Evolutionary conservation across 228 moss, liverwort and hornwort species (phyloP).

Genomic region (Sphagnum fallax): DNA sequence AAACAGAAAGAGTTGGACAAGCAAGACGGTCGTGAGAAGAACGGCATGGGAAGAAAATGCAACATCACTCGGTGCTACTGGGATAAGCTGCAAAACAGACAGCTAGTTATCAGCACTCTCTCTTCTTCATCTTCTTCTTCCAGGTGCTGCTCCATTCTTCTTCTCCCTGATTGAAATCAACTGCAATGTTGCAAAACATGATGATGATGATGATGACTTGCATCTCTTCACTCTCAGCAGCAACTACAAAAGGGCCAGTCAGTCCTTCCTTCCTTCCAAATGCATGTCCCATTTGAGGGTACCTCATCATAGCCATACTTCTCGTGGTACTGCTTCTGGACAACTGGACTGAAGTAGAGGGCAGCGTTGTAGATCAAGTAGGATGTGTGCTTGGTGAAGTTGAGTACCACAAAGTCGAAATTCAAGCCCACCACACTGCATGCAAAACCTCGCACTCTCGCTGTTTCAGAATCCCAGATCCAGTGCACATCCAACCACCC

Average conservation of each 20-base stretch:
- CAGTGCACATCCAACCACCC: too few species aligned
- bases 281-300: not conserved
- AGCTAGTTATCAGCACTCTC: not conserved
- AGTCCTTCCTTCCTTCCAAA: not conserved
- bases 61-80: constrained; percentile 93
- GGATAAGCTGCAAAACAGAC: constrained; percentile 55
- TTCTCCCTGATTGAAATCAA: too few species aligned
- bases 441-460: not conserved
- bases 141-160: not conserved
- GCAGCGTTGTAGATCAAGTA: constrained; percentile 89
- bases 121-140: not conserved
- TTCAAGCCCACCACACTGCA: constrained; percentile 88
- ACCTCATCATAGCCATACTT: constrained; percentile 93
- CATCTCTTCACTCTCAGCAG: too few species aligned
- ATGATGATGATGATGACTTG: too few species aligned
- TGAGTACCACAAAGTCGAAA: constrained; percentile 79
- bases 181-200: too few species aligned
- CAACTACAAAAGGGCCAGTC: not conserved
- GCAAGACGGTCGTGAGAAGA: constrained; percentile 48
- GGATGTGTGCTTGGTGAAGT: constrained; percentile 86
- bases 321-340: constrained; percentile 82
- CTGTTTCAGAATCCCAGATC: not conserved
- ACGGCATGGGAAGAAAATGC: constrained; percentile 92
- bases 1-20: constrained; percentile 50
- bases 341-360: constrained; percentile 83